Evolutionary conservation across 495 filamentous ascomycete species (phyloP), one percentile per base, ranked within the genome.

Genomic region (Aspergillus bertholletiae): DNA sequence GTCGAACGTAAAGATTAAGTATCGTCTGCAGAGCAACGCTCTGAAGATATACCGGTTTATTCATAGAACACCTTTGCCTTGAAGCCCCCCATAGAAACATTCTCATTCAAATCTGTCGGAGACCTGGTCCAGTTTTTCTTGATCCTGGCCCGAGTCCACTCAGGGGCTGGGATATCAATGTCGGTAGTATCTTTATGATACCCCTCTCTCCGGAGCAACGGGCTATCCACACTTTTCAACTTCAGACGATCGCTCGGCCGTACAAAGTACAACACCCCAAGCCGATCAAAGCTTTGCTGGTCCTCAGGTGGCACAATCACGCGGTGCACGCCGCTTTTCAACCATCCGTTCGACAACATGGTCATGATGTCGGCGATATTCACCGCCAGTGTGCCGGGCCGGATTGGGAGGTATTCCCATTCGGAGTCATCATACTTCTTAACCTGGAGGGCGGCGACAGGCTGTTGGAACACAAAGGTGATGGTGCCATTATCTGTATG

Each of bases 401-500:
- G 50, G 17, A 64, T 58, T n/a, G 46, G 53, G 6, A 68, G 35
- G 23, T 55, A 62, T 30, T 63, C 53, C 65, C 65, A 68, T 3
- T 56, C 49, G 0, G 53, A 54, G 13, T 66, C 56, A 5, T 7
- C 13, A 13, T 30, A 0, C 5, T 24, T 54, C 32, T 72, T 63
- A 11, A 82, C 73, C 59, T 84, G 79, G 47, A 84, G 54, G n/a
- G 72, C 81, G 0, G 79, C 76, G n/a, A 84, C 66, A 1, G 80
- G 78, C 55, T 84, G 82, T 26, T 76, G 70, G 66, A 82, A 84
- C 0, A 83, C 61, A 27, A 83, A 70, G 0, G 80, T 85, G 9
- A 84, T 34, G 1, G 64, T 78, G 27, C 75, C 76, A 49, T 75
- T 78, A 51, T 84, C 82, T 2, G 79, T 83, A 54, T 84, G 81